A percentile compares a stretch with the other conserved stretches of the same genome.
phyloP scores from a whole-genome alignment of 2,329 filamentous ascomycete genomes.

The Zymoseptoria brevis region DNA sequence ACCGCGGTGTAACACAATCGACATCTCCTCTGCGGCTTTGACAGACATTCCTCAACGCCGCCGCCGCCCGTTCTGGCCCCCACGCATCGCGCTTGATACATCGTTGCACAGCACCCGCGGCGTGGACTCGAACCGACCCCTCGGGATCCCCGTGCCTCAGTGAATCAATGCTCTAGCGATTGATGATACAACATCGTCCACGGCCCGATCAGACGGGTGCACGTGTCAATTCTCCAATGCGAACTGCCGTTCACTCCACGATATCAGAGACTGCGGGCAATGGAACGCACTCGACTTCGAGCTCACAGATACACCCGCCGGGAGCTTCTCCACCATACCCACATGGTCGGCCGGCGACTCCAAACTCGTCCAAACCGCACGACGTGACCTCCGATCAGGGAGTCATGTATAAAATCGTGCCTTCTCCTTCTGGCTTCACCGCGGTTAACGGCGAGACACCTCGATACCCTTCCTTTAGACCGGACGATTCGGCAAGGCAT shows the following conservation, averaged over 20 bases:
- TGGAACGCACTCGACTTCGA: not conserved
- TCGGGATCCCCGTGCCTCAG: not conserved
- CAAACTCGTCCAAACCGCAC: not conserved
- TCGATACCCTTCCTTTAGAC: constrained; percentile 11
- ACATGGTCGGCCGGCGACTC: constrained; percentile 13
- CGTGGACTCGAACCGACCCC: not conserved
- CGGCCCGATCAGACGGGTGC: constrained; percentile 10
- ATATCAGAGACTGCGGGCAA: constrained; percentile 3
- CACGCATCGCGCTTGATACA: not conserved
- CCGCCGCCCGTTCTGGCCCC: not conserved
- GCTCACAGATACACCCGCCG: not conserved
- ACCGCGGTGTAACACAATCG: not conserved
- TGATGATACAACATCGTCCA: constrained; percentile 8
- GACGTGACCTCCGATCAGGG: not conserved
- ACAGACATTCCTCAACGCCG: too few species aligned
- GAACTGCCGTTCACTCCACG: not conserved
- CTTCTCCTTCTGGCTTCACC: constrained; percentile 22
- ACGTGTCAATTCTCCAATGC: constrained; percentile 17
- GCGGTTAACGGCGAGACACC: constrained; percentile 26
- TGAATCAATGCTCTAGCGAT: constrained; percentile 7
- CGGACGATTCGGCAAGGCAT: constrained; percentile 8
- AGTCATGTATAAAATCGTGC: not conserved
- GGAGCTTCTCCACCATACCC: not conserved
- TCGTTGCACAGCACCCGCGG: not conserved
- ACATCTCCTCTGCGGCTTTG: not conserved